Evolutionary conservation across 1,284 basidiomycete species (phyloP).

Genomic region (Malassezia furfur): DNA sequence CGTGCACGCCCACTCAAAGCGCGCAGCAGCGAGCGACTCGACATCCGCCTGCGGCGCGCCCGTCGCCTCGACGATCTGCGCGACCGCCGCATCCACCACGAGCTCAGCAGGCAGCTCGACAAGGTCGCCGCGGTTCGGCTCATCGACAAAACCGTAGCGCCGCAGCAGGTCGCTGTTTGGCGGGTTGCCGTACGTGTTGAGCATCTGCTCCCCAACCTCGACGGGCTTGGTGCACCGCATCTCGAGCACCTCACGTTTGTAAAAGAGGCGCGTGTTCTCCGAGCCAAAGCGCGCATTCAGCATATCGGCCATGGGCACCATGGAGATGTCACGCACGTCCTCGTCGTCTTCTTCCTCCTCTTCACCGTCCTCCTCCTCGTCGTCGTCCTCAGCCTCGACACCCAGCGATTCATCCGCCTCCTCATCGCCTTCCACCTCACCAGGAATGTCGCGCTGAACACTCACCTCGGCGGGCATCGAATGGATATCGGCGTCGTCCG

Average conservation of each 20-base stretch:
- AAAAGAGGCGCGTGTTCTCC: constrained; percentile 63
- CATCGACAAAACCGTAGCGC: constrained; percentile 85
- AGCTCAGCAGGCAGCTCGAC: constrained; percentile 74
- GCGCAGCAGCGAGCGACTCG: constrained; percentile 18
- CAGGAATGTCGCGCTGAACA: constrained; percentile 7
- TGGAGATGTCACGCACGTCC: constrained; percentile 62
- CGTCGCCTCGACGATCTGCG: constrained; percentile 2
- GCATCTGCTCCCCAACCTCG: constrained; percentile 71
- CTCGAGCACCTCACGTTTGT: constrained; percentile 62
- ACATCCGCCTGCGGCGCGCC: constrained; percentile 3
- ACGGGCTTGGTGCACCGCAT: constrained; percentile 76
- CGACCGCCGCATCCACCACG: constrained; percentile 53
- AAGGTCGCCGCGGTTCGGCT: constrained; percentile 76
- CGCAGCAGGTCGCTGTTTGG: constrained; percentile 90
- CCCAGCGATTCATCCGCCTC: constrained; percentile 14
- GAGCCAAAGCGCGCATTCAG: constrained; percentile 47
- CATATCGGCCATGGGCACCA: constrained; percentile 96
- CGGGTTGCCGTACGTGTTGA: constrained; percentile 87
- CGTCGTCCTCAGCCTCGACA: constrained; percentile 23
- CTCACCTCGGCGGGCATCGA: constrained; percentile 10
- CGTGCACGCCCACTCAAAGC: constrained; percentile 35
- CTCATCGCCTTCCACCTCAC: constrained; percentile 5
- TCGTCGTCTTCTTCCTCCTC: constrained; percentile 29
- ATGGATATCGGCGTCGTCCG: constrained; percentile 13
- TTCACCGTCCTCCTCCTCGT: constrained; percentile 23